Conservation (phyloP, 345 rosid species). For the Bruguiera sexangula region DNA sequence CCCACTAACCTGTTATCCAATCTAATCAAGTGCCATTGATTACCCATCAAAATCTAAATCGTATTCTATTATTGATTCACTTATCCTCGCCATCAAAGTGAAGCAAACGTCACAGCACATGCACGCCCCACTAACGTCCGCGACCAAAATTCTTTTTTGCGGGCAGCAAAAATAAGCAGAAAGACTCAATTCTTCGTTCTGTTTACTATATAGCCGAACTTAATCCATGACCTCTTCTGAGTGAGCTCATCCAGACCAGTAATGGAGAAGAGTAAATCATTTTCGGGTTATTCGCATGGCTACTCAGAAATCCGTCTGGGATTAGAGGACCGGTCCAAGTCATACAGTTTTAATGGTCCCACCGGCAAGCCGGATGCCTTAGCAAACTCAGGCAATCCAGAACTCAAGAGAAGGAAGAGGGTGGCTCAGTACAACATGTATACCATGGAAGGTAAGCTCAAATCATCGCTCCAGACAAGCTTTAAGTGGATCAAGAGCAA, state of each 20-base stretch:
- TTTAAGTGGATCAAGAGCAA: slow-evolving; percentile 73
- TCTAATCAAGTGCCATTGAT: slow-evolving; percentile 2
- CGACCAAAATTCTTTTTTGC: background rate
- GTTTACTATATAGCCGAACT: background rate
- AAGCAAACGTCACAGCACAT: slow-evolving; percentile 8
- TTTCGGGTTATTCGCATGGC: slow-evolving; percentile 32
- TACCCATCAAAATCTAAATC: background rate
- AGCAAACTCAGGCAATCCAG: slow-evolving; percentile 39
- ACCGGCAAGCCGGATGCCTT: slow-evolving; percentile 1
- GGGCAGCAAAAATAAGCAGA: background rate
- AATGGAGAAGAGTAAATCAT: slow-evolving; percentile 65
- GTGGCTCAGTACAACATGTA: slow-evolving; percentile 59
- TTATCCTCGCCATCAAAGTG: background rate
- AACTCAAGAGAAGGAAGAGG: slow-evolving; percentile 53
- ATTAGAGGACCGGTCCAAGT: slow-evolving; percentile 41
- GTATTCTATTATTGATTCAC: background rate
- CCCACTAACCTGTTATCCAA: slow-evolving; percentile 5
- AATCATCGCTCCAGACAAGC: slow-evolving; percentile 48
- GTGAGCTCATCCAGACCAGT: background rate
- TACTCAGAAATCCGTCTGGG: slow-evolving; percentile 30
- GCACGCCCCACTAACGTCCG: slow-evolving; percentile 12
- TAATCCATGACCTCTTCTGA: background rate
- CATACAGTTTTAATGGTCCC: slow-evolving; percentile 57
- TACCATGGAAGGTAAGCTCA: slow-evolving; percentile 54
- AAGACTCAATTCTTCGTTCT: background rate